Base-by-base conservation (phyloP, 1,139 yeast species). In the Nematodospora anomalae region DNA sequence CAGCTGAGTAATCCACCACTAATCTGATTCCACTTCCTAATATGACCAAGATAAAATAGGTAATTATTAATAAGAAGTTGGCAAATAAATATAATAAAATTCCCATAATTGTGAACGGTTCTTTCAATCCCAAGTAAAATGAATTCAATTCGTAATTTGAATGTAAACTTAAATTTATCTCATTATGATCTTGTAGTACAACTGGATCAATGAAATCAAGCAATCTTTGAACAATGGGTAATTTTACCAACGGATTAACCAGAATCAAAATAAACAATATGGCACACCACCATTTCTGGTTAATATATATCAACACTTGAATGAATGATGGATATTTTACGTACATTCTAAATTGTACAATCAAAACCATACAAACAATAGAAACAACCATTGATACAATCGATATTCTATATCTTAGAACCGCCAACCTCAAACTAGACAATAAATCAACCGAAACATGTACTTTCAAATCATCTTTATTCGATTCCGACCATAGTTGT, bases 41-140 rank as follows among this genome's bases (percentile, higher is more conserved):
- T 3, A 26, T 13, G 4, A 40, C 21, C 9, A 48, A 16, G 2
- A 28, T 10, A 16, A 2, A 67, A 40, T 65, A 65, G 7, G 70
- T 51, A 3, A 62, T 33, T 28, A 56, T 55, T 10, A 79, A 71
- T 12, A 76, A 35, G 1, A 79, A 70, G 12, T 79, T 56, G 0
- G 88, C 71, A 41, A 82, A 66, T 9, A 72, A 38, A 32, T 76
- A 63, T 43, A 83, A 74, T 2, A 83, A 30, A 2, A 83, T 74
- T 0, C 88, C 46, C 27, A 45, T 34, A 6, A 41, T 28, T 27
- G 81, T 52, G 28, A 71, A 68, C 8, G 60, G 53, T 38, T 81
- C 88, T 42, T 80, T 80, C 6, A 84, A 59, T 0, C 96, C 95
- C 36, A 87, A 60, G 49, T 76, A 84, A 50, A 75, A 81, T 13